A percentile compares a stretch with the other conserved stretches of the same genome.
Evolutionary conservation across 169 alveolate species (phyloP).

Genomic region (Eimeria brunetti): DNA sequence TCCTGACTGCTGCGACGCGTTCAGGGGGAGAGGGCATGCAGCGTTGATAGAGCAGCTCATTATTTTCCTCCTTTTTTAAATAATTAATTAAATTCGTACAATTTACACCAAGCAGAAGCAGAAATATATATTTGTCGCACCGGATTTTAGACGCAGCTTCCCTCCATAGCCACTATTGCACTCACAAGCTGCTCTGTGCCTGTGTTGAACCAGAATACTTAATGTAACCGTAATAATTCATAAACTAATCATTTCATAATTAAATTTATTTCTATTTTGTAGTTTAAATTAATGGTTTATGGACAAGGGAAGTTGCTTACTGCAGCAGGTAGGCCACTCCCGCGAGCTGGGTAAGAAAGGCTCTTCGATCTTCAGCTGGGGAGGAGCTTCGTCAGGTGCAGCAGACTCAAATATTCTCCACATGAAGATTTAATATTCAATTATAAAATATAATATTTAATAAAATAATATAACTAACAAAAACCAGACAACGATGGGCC

Average conservation of each 20-base stretch:
- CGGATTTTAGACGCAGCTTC: background rate
- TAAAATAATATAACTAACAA: too few relatives aligned
- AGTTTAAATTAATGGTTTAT: too few relatives aligned
- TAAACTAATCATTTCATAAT: background rate
- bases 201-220: background rate
- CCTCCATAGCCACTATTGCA: background rate
- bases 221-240: background rate
- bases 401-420: too few relatives aligned
- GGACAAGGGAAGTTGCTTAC: too few relatives aligned
- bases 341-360: too few relatives aligned
- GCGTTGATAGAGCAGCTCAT: background rate
- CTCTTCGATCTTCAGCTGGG: too few relatives aligned
- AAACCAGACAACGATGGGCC: too few relatives aligned
- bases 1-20: conserved; percentile 24
- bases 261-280: background rate
- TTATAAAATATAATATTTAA: too few relatives aligned
- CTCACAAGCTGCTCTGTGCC: background rate
- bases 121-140: background rate
- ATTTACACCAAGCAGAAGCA: background rate
- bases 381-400: too few relatives aligned
- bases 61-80: background rate
- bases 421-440: too few relatives aligned
- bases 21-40: conserved; percentile 5
- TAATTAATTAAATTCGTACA: background rate
- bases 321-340: too few relatives aligned